phyloP scores from a whole-genome alignment of 1,284 basidiomycete genomes.

The Veloboletus limbatus region DNA sequence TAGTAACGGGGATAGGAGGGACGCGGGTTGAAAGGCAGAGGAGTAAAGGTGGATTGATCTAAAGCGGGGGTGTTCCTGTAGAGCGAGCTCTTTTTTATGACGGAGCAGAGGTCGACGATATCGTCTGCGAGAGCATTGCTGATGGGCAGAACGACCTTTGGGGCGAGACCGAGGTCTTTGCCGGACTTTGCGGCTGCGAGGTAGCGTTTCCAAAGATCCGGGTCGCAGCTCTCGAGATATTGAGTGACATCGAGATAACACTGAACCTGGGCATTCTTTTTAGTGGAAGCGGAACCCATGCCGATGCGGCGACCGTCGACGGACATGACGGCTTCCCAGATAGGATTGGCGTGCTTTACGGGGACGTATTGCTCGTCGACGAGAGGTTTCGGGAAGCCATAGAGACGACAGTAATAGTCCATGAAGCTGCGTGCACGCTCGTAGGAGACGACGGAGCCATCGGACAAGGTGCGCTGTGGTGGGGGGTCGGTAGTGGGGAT shows the following conservation, averaged over 20 bases:
- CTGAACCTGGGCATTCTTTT: slow-evolving; percentile 73
- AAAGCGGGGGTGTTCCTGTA: slow-evolving; percentile 45
- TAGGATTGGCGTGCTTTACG: slow-evolving; percentile 24
- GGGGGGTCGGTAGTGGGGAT: slow-evolving; percentile 8
- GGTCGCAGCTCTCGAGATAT: slow-evolving; percentile 85
- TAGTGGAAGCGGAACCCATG: slow-evolving; percentile 64
- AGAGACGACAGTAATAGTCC: slow-evolving; percentile 91
- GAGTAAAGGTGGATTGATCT: slow-evolving; percentile 6
- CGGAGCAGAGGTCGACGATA: slow-evolving; percentile 69
- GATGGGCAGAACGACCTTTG: slow-evolving; percentile 71
- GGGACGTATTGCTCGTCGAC: slow-evolving; percentile 50
- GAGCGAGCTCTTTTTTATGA: slow-evolving; percentile 58
- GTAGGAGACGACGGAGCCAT: slow-evolving; percentile 65
- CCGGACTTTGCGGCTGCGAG: slow-evolving; percentile 56
- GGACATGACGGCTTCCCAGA: slow-evolving; percentile 82
- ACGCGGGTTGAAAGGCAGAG: background rate
- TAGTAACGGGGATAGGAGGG: slow-evolving; percentile 18
- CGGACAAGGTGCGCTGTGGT: slow-evolving; percentile 49
- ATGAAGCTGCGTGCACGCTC: slow-evolving; percentile 88
- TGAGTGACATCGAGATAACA: slow-evolving; percentile 88
- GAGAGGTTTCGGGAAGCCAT: slow-evolving; percentile 79
- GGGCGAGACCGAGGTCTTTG: slow-evolving; percentile 68
- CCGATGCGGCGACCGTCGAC: slow-evolving; percentile 83
- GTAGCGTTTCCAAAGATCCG: slow-evolving; percentile 77
- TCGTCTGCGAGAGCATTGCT: slow-evolving; percentile 70